A percentile compares a stretch with the other conserved stretches of the same genome.
These are phyloP conservation scores for Peronospora tabacina DNA, from an alignment of 352 stramenopile genomes.

Conservation along the genomic window DNA sequence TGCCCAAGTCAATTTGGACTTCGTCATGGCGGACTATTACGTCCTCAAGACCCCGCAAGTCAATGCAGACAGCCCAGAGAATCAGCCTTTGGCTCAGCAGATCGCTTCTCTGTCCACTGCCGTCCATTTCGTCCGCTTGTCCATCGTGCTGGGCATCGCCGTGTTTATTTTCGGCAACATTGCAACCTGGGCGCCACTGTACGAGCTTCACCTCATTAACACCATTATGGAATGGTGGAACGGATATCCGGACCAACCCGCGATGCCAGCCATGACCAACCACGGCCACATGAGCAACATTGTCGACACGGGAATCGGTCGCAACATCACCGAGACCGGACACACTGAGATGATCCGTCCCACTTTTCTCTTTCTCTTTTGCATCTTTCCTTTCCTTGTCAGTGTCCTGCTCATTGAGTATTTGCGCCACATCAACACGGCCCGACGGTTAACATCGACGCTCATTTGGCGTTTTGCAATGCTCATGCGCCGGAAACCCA, in stretches of 20 bases:
- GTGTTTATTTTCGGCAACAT: constrained; percentile 61
- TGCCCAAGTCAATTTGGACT: neutral
- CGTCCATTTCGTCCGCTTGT: constrained; percentile 29
- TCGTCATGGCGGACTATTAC: constrained; percentile 24
- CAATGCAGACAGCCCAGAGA: constrained; percentile 7
- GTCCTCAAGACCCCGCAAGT: constrained; percentile 27
- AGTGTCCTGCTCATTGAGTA: constrained; percentile 47
- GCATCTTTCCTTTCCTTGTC: constrained; percentile 50
- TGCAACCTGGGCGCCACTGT: constrained; percentile 44
- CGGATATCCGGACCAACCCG: constrained; percentile 31
- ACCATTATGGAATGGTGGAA: constrained; percentile 57
- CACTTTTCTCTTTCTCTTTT: constrained; percentile 64
- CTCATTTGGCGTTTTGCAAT: constrained; percentile 35
- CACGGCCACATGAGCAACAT: constrained; percentile 34
- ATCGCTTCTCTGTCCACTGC: constrained; percentile 7
- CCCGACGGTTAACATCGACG: constrained; percentile 30
- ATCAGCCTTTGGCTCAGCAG: neutral
- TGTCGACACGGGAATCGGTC: constrained; percentile 40
- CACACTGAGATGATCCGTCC: constrained; percentile 61
- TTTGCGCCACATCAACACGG: constrained; percentile 36
- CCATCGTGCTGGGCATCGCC: constrained; percentile 29
- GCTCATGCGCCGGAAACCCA: constrained; percentile 44
- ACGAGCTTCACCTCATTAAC: constrained; percentile 42
- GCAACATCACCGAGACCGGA: constrained; percentile 45
- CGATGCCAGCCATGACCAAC: constrained; percentile 17